Base-by-base conservation (phyloP, 2,329 filamentous ascomycete genomes). In the Cytospora chrysosperma region DNA sequence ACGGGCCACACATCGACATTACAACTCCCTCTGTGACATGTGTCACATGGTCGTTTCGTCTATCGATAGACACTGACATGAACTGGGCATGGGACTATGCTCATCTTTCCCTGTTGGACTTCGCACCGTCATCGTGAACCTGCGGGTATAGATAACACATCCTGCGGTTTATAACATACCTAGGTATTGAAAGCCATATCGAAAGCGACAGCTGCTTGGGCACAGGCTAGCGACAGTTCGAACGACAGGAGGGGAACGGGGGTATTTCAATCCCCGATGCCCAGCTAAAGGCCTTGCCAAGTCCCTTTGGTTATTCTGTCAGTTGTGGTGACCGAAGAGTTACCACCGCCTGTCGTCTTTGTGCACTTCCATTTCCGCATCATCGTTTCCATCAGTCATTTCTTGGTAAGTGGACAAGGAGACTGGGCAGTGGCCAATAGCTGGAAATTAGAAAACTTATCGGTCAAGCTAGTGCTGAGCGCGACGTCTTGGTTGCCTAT, bases 131-230 rank as follows among this genome's bases (percentile, higher is more conserved):
- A 47, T 61, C 59, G 12, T 27, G 49, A 19, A 61, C 59, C 15
- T 61, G 59, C 40, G 59, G 59, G 10, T 55, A 61, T 5, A 54
- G 37, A 8, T 34, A 49, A 28, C 59, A 55, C 51, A 61, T 61
- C 21, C 15, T 61, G 17, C n/a, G 28, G 7, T 24, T 19, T 12
- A n/a, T n/a, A 4, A 43, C 21, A 7, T 34, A 12, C 4, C 28
- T 9, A 30, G 9, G 28, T n/a, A n/a, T n/a, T n/a, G n/a, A n/a
- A n/a, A n/a, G n/a, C n/a, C n/a, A n/a, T 32, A 32, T 32, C 30
- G 12, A 32, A 32, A 15, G 32, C 17, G 37, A n/a, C 34, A 37
- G 17, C 13, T 37, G 17, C 17, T 19, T 13, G 17, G 34, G 4
- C 12, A 17, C 19, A 15, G 32, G 32, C 28, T 34, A 21, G 28